phyloP scores from a whole-genome alignment of 1,139 yeast genomes.

The Hemisphaericaspora subhashii region DNA sequence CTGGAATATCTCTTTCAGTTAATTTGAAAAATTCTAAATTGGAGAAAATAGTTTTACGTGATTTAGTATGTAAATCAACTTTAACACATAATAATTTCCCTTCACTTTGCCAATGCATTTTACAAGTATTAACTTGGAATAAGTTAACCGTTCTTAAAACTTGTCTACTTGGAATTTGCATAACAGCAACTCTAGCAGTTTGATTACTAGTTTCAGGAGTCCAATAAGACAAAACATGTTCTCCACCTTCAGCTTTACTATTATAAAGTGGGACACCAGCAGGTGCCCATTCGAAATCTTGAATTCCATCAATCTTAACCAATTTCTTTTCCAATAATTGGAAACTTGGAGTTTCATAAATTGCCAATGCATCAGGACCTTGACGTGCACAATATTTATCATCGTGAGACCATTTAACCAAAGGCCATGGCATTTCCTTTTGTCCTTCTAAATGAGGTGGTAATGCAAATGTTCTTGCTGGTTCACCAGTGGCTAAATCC shows the following conservation, averaged over 20 bases:
- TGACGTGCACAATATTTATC: slow-evolving; percentile 94
- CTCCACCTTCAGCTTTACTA: slow-evolving; percentile 52
- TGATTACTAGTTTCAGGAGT: slow-evolving; percentile 92
- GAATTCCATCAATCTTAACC: slow-evolving; percentile 79
- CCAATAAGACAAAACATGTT: slow-evolving; percentile 86
- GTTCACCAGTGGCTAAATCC: slow-evolving; percentile 84
- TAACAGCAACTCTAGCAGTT: slow-evolving; percentile 90
- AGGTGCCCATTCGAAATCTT: slow-evolving; percentile 96
- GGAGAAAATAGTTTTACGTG: slow-evolving; percentile 88
- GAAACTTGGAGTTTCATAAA: slow-evolving; percentile 75
- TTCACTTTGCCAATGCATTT: slow-evolving; percentile 92
- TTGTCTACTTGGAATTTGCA: slow-evolving; percentile 83
- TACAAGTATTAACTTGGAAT: slow-evolving; percentile 91
- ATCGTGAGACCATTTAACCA: slow-evolving; percentile 94
- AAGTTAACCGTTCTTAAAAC: slow-evolving; percentile 88
- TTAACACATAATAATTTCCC: slow-evolving; percentile 86
- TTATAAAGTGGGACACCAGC: slow-evolving; percentile 70
- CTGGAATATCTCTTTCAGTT: slow-evolving; percentile 88
- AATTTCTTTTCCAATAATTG: slow-evolving; percentile 80
- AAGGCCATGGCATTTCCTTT: slow-evolving; percentile 91
- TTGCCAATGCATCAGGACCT: slow-evolving; percentile 89
- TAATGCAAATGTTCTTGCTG: slow-evolving; percentile 86
- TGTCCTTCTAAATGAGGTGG: slow-evolving; percentile 73
- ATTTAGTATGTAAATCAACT: slow-evolving; percentile 96
- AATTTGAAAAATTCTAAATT: slow-evolving; percentile 91